A percentile compares a stretch with the other conserved stretches of the same genome.
These are phyloP conservation scores for Dactylonectria macrodidyma DNA, from an alignment of 2,329 filamentous ascomycete genomes.

Conservation along the genomic window DNA sequence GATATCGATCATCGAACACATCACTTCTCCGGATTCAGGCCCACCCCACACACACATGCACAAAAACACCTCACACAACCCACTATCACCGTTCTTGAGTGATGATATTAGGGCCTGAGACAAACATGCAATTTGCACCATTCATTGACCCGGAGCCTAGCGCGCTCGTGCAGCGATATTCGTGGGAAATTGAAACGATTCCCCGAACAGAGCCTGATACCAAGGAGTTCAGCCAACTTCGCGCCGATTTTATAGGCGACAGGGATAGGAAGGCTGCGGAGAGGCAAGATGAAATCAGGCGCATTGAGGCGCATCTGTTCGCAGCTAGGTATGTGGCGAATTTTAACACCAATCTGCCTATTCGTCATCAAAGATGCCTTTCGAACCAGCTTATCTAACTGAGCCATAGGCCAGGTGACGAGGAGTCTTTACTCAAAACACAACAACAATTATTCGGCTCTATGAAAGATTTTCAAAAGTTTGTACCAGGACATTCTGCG, in stretches of 20 bases:
- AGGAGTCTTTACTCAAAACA: neutral
- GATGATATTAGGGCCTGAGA: too few relatives aligned
- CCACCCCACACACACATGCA: neutral
- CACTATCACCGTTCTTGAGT: neutral
- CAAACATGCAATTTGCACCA: neutral
- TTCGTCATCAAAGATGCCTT: too few relatives aligned
- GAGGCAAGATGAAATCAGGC: neutral
- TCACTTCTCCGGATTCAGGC: neutral
- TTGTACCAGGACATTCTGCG: neutral
- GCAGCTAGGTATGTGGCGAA: too few relatives aligned
- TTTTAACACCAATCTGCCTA: too few relatives aligned
- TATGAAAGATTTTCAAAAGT: neutral
- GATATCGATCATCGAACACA: too few relatives aligned
- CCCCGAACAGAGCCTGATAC: neutral
- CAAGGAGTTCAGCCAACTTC: constrained; percentile 23
- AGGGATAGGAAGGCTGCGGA: neutral
- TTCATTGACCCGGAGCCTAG: constrained; percentile 24
- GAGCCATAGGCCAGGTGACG: neutral
- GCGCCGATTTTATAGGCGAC: neutral
- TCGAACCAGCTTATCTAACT: neutral
- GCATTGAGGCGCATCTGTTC: neutral
- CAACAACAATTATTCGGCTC: neutral
- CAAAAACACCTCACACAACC: neutral
- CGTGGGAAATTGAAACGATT: constrained; percentile 28
- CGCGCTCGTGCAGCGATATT: constrained; percentile 27